Conservation (phyloP, 495 filamentous ascomycete species). For the Halenospora varia region DNA sequence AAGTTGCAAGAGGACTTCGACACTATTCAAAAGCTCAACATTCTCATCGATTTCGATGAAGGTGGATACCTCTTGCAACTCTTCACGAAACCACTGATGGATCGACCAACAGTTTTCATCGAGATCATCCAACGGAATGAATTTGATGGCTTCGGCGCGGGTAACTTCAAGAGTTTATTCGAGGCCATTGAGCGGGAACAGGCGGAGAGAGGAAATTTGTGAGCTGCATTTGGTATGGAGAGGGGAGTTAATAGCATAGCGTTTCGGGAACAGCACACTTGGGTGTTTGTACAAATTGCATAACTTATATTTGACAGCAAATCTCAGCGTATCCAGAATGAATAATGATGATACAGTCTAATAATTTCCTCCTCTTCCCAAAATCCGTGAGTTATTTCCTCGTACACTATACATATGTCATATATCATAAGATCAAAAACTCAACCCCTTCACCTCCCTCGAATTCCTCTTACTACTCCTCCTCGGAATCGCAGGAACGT, state of each 20-base stretch:
- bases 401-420: background rate
- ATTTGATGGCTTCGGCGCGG: slow-evolving; percentile 86
- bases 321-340: background rate
- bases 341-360: background rate
- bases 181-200: slow-evolving; percentile 92
- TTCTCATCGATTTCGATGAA: slow-evolving; percentile 91
- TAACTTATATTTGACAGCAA: background rate
- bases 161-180: slow-evolving; percentile 92
- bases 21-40: slow-evolving; percentile 65
- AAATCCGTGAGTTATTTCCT: background rate
- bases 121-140: slow-evolving; percentile 89
- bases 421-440: background rate
- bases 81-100: slow-evolving; percentile 90
- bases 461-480: background rate
- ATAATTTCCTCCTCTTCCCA: background rate
- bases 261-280: background rate
- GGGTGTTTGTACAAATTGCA: background rate
- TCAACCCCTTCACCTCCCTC: background rate
- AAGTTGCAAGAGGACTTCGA: slow-evolving; percentile 72
- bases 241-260: background rate
- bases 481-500: no score
- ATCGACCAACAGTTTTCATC: slow-evolving; percentile 88
- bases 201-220: slow-evolving; percentile 75
- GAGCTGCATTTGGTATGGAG: background rate
- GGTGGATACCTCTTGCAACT: slow-evolving; percentile 79